A percentile compares a stretch with the other conserved stretches of the same genome.
phyloP scores from a whole-genome alignment of 495 filamentous ascomycete genomes.

The Neurospora pannonica region DNA sequence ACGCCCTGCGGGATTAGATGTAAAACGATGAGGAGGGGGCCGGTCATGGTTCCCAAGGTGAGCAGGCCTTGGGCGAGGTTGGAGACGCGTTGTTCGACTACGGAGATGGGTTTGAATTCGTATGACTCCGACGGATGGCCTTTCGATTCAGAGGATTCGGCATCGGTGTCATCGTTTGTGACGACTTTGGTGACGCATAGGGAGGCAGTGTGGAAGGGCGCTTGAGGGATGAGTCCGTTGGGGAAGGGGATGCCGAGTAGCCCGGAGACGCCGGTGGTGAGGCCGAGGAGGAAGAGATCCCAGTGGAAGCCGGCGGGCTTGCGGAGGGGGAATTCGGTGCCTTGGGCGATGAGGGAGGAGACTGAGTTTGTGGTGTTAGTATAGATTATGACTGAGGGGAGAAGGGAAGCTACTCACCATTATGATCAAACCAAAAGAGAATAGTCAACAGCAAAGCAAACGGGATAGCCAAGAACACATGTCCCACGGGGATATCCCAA shows the following conservation, averaged over 20 bases:
- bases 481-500: constrained; percentile 67
- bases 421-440: constrained; percentile 91
- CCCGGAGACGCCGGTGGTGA: constrained; percentile 77
- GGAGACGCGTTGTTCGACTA: constrained; percentile 85
- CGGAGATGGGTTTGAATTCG: constrained; percentile 53
- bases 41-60: constrained; percentile 79
- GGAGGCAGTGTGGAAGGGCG: constrained; percentile 82
- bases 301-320: constrained; percentile 96
- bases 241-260: constrained; percentile 83
- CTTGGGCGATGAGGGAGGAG: constrained; percentile 82
- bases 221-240: constrained; percentile 88
- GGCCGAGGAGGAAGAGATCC: constrained; percentile 85
- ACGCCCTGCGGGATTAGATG: constrained; percentile 82
- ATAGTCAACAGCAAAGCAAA: constrained; percentile 81
- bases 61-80: constrained; percentile 79
- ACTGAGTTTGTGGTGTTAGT: constrained; percentile 34
- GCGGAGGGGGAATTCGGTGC: constrained; percentile 79
- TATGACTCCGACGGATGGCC: constrained; percentile 34
- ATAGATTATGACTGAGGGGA: not conserved
- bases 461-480: constrained; percentile 81
- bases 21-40: constrained; percentile 72
- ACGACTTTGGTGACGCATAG: constrained; percentile 65
- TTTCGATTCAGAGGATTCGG: constrained; percentile 42
- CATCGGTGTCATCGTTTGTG: constrained; percentile 38
- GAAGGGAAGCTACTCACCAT: constrained; percentile 40